Evolutionary conservation across 371 early-diverging fungal genomes (phyloP).

Genomic region (Mucor racemosus): DNA sequence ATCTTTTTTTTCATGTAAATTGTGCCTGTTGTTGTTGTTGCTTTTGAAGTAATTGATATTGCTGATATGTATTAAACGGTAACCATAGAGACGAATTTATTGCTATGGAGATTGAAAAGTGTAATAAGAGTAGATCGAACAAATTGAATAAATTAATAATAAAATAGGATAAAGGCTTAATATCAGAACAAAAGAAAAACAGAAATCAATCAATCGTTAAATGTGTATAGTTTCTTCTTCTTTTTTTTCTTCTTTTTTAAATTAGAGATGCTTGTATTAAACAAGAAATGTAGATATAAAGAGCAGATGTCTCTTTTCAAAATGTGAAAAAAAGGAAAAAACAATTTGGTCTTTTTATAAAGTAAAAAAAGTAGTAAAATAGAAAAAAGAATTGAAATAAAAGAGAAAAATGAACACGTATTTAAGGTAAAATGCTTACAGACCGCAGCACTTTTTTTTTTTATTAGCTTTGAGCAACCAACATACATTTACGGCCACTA

Average conservation of each 20-base stretch:
- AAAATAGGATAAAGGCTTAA: not conserved
- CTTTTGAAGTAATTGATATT: conserved; percentile 3
- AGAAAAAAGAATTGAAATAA: not conserved
- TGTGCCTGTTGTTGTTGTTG: conserved; percentile 1
- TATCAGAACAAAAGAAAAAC: not conserved
- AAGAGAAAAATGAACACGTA: not conserved
- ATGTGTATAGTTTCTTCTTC: too few species aligned
- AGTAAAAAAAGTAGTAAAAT: not conserved
- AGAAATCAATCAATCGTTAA: not conserved
- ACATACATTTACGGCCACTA: not conserved
- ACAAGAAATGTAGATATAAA: not conserved
- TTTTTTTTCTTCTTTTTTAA: too few species aligned
- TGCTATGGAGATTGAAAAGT: conserved; percentile 9
- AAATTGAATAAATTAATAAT: not conserved
- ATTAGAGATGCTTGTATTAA: not conserved
- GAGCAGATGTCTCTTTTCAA: not conserved
- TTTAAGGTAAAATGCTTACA: conserved; percentile 4
- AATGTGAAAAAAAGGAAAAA: not conserved
- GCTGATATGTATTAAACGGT: not conserved
- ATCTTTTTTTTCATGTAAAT: conserved; percentile 11
- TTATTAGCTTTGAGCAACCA: conserved; percentile 4
- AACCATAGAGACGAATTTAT: conserved; percentile 12
- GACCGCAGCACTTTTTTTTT: conserved; percentile 7
- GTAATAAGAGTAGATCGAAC: not conserved
- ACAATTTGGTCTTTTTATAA: conserved; percentile 3